phyloP scores from a whole-genome alignment of 108 stramenopile genomes.

The Aurantiochytrium sp. region DNA sequence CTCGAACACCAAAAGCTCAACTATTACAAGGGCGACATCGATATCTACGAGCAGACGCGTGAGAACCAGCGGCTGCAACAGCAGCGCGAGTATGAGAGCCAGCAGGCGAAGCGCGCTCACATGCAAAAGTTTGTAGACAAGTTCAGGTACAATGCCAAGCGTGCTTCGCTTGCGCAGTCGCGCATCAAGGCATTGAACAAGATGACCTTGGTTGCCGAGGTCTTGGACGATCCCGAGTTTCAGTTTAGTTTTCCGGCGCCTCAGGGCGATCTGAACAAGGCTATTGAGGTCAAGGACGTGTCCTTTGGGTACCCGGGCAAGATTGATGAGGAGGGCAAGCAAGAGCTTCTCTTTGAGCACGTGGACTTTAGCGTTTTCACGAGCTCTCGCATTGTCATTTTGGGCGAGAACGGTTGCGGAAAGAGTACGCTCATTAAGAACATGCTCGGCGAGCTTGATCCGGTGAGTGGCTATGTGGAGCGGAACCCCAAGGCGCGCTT shows the following conservation, averaged over 20 bases:
- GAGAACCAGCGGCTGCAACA: conserved; percentile 70
- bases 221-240: conserved; percentile 64
- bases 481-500: conserved; percentile 76
- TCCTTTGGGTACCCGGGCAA: conserved; percentile 79
- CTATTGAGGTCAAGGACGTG: conserved; percentile 87
- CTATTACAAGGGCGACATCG: conserved; percentile 93
- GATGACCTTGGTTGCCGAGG: conserved; percentile 68
- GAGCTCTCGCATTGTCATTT: conserved; percentile 68
- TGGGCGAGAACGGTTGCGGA: conserved; percentile 79
- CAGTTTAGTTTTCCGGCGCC: conserved; percentile 80
- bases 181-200: conserved; percentile 95
- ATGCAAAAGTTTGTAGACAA: conserved; percentile 98
- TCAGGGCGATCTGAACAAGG: conserved; percentile 51
- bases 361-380: conserved; percentile 90
- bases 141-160: conserved; percentile 88
- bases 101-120: conserved; percentile 79
- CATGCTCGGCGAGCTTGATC: conserved; percentile 73
- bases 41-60: conserved; percentile 77
- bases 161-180: conserved; percentile 85
- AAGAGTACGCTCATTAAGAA: conserved; percentile 84
- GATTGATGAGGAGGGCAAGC: conserved; percentile 33
- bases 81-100: conserved; percentile 81
- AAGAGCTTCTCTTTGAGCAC: conserved; percentile 69
- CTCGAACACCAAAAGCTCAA: conserved; percentile 58
- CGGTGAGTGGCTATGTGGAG: conserved; percentile 65